Conservation (phyloP, 1,284 basidiomycete species). For the Anthracocystis walkeri region DNA sequence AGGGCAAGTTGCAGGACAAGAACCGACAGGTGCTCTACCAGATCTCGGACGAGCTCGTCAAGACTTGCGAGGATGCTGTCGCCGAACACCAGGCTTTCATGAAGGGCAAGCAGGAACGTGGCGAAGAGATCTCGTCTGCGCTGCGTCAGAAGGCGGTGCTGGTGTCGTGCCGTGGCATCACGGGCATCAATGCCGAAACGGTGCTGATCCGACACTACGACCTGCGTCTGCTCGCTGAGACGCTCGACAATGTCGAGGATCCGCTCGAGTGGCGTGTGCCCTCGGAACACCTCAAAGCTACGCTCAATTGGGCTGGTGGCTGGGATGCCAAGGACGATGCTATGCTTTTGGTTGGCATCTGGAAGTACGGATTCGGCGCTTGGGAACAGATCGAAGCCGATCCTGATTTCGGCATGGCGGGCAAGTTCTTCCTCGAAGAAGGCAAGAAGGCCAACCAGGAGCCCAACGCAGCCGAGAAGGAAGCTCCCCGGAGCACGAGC, state of each 20-base stretch:
- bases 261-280: constrained; percentile 86
- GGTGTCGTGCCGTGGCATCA: constrained; percentile 87
- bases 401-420: constrained; percentile 81
- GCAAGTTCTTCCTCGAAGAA: constrained; percentile 97
- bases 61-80: constrained; percentile 84
- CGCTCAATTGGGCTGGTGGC: constrained; percentile 93
- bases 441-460: constrained; percentile 74
- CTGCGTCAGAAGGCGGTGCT: constrained; percentile 92
- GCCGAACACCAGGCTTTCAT: constrained; percentile 79
- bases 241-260: constrained; percentile 74
- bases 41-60: constrained; percentile 91
- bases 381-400: constrained; percentile 98
- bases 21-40: constrained; percentile 92
- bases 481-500: constrained; percentile 34
- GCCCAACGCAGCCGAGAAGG: constrained; percentile 41
- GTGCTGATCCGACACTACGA: constrained; percentile 90
- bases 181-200: constrained; percentile 97
- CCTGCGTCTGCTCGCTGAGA: constrained; percentile 85
- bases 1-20: constrained; percentile 94
- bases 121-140: constrained; percentile 75
- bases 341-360: constrained; percentile 92
- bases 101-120: constrained; percentile 74
- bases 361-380: constrained; percentile 91
- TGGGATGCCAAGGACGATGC: constrained; percentile 95
- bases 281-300: constrained; percentile 90